These are phyloP conservation scores for Suhomyces pyralidae DNA, from an alignment of 805 yeast species.

Conservation along the genomic window DNA sequence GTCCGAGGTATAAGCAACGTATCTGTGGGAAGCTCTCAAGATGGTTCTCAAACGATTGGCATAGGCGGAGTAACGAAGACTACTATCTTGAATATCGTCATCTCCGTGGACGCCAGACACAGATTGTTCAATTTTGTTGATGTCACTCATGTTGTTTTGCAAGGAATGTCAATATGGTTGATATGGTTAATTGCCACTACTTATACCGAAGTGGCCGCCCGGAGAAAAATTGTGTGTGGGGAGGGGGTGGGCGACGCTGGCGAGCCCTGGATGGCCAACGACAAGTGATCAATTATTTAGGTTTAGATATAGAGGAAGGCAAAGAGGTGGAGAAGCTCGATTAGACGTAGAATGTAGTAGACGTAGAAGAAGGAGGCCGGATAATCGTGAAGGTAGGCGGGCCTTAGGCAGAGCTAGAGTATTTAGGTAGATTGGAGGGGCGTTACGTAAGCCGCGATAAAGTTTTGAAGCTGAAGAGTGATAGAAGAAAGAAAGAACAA, in stretches of 20 bases:
- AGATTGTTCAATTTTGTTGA: conserved; percentile 7
- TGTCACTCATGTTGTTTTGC: background rate
- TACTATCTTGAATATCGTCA: conserved; percentile 14
- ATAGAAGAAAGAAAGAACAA: background rate
- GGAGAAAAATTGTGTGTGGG: background rate
- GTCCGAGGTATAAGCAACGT: conserved; percentile 84
- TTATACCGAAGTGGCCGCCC: background rate
- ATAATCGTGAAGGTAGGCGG: background rate
- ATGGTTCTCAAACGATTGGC: conserved; percentile 73
- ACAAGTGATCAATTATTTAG: background rate
- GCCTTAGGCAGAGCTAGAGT: too few species aligned
- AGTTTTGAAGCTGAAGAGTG: background rate
- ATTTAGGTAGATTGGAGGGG: background rate
- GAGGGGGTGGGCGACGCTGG: background rate
- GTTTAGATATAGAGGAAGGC: background rate
- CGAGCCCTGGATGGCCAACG: background rate
- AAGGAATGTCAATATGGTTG: background rate
- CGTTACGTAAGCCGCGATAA: background rate
- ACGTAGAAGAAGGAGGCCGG: background rate
- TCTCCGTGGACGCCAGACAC: conserved; percentile 15
- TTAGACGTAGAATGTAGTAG: background rate
- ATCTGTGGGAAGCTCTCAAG: conserved; percentile 69
- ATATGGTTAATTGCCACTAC: background rate
- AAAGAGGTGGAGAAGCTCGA: background rate
- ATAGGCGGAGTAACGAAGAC: conserved; percentile 76